Percentiles rank a stretch among this genome's conserved stretches.
Conservation (phyloP, 352 stramenopile species). For the Achlya hypogyna region DNA sequence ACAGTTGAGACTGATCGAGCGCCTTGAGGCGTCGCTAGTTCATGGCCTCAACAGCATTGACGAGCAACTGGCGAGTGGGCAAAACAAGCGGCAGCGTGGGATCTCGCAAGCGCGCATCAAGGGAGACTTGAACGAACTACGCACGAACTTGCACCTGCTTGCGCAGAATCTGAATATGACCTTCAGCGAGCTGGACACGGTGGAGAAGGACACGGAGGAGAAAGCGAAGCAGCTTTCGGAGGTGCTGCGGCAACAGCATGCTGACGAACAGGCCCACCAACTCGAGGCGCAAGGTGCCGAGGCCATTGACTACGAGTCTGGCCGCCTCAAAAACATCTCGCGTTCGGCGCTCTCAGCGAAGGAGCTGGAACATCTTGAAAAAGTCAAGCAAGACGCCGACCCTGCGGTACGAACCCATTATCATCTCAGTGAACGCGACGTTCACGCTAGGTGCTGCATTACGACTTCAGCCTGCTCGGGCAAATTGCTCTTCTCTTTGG, state of each 20-base stretch:
- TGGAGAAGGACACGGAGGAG: constrained; percentile 70
- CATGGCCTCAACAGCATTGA: constrained; percentile 16
- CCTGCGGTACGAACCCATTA: constrained; percentile 28
- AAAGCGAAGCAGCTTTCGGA: constrained; percentile 73
- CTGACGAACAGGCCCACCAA: constrained; percentile 68
- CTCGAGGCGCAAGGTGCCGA: constrained; percentile 74
- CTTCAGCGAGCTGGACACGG: constrained; percentile 62
- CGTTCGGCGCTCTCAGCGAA: constrained; percentile 33
- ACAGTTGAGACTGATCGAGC: constrained; percentile 9
- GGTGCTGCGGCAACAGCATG: constrained; percentile 65
- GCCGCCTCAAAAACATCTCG: constrained; percentile 65
- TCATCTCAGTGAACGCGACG: no score
- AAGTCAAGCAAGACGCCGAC: constrained; percentile 69
- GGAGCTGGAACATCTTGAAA: constrained; percentile 67
- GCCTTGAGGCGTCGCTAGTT: constrained; percentile 11
- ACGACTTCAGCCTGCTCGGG: constrained; percentile 77
- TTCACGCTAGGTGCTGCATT: constrained; percentile 58
- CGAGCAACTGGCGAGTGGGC: not conserved
- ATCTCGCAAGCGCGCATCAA: not conserved
- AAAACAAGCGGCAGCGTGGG: not conserved
- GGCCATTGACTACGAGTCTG: constrained; percentile 76
- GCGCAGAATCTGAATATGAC: constrained; percentile 62
- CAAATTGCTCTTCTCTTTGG: constrained; percentile 75
- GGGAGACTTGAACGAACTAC: constrained; percentile 3
- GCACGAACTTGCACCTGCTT: constrained; percentile 51